These are phyloP conservation scores for Solanum sitiens DNA, from an alignment of 257 asterid genomes.

Conservation along the genomic window DNA sequence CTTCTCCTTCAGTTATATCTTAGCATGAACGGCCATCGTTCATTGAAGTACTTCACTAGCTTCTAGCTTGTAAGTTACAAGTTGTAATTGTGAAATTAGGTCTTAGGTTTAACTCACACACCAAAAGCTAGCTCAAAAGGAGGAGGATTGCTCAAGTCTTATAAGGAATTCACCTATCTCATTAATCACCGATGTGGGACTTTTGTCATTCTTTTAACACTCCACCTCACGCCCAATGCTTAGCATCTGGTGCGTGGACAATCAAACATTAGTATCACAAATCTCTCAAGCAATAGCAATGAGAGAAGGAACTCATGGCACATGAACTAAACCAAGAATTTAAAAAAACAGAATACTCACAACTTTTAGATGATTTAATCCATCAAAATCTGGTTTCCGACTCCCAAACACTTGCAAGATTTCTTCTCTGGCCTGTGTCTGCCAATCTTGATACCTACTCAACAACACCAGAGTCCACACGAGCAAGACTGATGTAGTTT, in stretches of 20 bases:
- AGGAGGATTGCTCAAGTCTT: no score
- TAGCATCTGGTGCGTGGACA: no score
- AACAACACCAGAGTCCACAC: conserved; percentile 50
- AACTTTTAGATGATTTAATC: background rate
- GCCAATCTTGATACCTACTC: conserved; percentile 18
- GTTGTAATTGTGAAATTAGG: no score
- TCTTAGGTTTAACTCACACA: no score
- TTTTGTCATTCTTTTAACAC: no score
- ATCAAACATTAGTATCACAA: background rate
- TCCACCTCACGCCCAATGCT: no score
- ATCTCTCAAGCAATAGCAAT: background rate
- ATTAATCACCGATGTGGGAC: no score
- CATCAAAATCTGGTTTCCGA: background rate
- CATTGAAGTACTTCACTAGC: no score
- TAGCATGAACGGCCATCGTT: background rate
- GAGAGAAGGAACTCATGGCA: background rate
- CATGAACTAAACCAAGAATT: background rate
- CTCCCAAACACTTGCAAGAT: background rate
- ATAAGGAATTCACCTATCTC: no score
- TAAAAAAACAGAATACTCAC: background rate
- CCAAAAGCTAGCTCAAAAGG: no score
- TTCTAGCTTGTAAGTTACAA: no score
- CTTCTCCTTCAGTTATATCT: background rate
- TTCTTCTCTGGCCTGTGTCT: conserved; percentile 4
- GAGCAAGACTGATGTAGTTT: conserved; percentile 38